Base-by-base conservation (phyloP, 805 yeast genomes). In the Saturnispora halmiae region DNA sequence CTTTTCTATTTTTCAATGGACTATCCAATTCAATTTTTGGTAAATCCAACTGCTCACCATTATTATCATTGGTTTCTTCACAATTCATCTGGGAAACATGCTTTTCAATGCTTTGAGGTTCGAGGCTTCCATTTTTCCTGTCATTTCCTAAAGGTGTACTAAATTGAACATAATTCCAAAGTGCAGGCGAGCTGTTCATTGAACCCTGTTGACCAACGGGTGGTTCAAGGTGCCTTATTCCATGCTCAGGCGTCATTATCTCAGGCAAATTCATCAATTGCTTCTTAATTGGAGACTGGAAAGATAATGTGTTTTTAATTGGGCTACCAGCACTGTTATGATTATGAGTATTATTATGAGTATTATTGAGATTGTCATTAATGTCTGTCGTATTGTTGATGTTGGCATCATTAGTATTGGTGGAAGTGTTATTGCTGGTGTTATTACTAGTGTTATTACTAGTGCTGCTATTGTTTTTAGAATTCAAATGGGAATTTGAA, bases 81-180 rank as follows among this genome's bases (percentile, higher is more conserved):
- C 34, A 31, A 21, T 22, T 36, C 11, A 19, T 28, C 30, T 22
- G 26, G 26, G 10, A 22, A 7, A n/a, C 14, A 13, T 8, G 4
- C n/a, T 20, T 22, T 22, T 22, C 26, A 22, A 22, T 22, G 10
- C 26, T 22, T 7, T 22, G 26, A 22, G 26, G 26, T 22, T 22
- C 26, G 6, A 22, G 10, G 10, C 26, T 22, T 7, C 26, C 26
- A 22, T 22, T 6, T 25, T 22, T 34, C 21, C 28, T 34, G n/a
- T 41, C 34, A 6, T 46, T 58, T 8, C 58, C 63, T 30, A 59
- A 35, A 2, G 65, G 64, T 1, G 64, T 60, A 10, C 68, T 63
- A 37, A 88, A 78, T 53, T 87, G 95, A 54, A 88, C 85, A 63
- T 84, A 79, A 56, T 82, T 84, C 96, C 96, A 85, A 44, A 88